Evolutionary conservation across 2,329 filamentous ascomycete species (phyloP), one percentile per base, ranked within the genome.

Genomic region (Xylariales sp.): DNA sequence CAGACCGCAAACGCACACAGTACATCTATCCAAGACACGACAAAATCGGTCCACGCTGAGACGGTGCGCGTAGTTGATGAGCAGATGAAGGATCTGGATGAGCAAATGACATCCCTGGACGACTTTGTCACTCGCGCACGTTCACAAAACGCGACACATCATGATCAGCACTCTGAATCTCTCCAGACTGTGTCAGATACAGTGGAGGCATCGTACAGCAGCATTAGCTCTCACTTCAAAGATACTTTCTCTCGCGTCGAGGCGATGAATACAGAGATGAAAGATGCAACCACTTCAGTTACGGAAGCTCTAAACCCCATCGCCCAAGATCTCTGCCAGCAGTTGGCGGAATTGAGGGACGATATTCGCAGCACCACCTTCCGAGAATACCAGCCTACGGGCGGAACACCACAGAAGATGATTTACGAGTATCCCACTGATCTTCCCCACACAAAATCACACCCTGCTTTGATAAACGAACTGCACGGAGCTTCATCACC

Each of bases 81-180:
- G 40, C 93, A 98, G 63, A 86, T 94, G 66, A 75, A 78, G 40
- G 87, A 95, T 49, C 84, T 98, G 55, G 83, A 86, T 43, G 76
- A 73, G n/a, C 88, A 97, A 61, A 90, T 98, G 77, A 78, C 82
- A 40, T 86, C 88, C 2, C 74, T 98, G 6, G 91, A 97, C 53
- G 87, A 91, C 48, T 95, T 96, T 51, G 88, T 97, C 27, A 76
- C 83, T 21, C 81, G 86, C 21, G 89, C 94, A 34, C 80, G 83
- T 43, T 78, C 77, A 2, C 85, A 94, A 53, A 97, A 95, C 57
- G 78, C 83, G 20, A 70, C 72, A 14, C 88, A 95, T 55, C 83
- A 93, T 57, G 72, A 80, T 18, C 73, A 76, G 18, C 86, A 94
- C 46, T 62, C 72, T 2, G 59, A 70, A n/a, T 85, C 81, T 1